phyloP scores from a whole-genome alignment of 2,329 filamentous ascomycete genomes.

The Phaeosphaeria sp. region DNA sequence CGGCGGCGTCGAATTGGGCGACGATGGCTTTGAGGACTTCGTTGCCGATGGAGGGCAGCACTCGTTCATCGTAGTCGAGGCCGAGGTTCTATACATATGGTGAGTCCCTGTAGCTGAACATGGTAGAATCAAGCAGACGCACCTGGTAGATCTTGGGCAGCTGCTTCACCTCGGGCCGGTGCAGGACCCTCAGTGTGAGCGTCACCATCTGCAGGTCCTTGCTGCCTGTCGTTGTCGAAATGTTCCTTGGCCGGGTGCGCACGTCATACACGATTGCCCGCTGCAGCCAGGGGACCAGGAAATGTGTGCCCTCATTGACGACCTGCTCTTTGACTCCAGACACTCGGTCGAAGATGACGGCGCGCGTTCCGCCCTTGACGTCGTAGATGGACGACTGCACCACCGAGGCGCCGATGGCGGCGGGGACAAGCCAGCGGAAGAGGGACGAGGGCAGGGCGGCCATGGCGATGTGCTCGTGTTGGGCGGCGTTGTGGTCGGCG shows the following conservation, averaged over 20 bases:
- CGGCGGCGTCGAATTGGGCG: conserved; percentile 61
- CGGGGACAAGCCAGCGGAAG: conserved; percentile 70
- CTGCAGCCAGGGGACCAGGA: conserved; percentile 95
- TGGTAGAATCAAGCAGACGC: conserved; percentile 39
- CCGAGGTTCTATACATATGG: conserved; percentile 77
- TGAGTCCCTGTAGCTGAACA: too few species aligned
- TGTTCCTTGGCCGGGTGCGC: conserved; percentile 95
- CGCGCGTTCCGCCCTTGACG: conserved; percentile 90
- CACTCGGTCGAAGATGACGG: conserved; percentile 96
- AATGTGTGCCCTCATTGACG: conserved; percentile 95
- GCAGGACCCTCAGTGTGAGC: conserved; percentile 92
- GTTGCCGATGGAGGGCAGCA: conserved; percentile 62
- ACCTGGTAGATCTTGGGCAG: conserved; percentile 99
- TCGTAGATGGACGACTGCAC: conserved; percentile 89
- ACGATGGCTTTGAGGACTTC: conserved; percentile 63
- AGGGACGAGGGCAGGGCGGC: conserved; percentile 43
- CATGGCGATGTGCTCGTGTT: conserved; percentile 27
- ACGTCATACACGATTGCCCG: conserved; percentile 95
- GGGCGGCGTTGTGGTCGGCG: neutral
- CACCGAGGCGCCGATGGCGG: conserved; percentile 71
- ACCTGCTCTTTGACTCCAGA: conserved; percentile 92
- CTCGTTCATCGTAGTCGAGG: conserved; percentile 87
- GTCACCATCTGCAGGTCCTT: conserved; percentile 99
- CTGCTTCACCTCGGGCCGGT: conserved; percentile 89
- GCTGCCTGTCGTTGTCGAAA: conserved; percentile 94